Base-by-base conservation (phyloP, 2,329 filamentous ascomycete species). In the Orbilia oligospora region DNA sequence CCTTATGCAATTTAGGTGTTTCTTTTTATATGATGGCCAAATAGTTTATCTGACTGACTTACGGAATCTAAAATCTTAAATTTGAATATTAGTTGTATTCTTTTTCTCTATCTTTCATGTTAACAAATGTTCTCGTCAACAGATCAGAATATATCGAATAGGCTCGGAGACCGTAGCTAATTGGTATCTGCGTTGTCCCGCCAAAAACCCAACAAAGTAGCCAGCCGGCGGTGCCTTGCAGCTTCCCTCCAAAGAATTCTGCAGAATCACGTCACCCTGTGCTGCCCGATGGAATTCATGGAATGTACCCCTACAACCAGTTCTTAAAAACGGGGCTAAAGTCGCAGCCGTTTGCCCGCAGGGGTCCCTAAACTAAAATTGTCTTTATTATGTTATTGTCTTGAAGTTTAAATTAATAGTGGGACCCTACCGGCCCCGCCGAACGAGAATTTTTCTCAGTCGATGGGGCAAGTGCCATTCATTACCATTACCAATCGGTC, bases 401-500 rank as follows among this genome's bases (percentile, higher is more conserved):
- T 58, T 38, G 30, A 38, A 58, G 53, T 58, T 30, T 58, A 36
- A 58, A 55, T 33, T 30, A 30, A 30, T 3, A 14, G 51, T 5
- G 12, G n/a, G 30, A 58, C 27, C 22, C 30, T 30, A 38, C 53
- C 53, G 53, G 53, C 53, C 30, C 53, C 30, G 53, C 53, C 53
- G 53, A 58, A 55, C 24, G 51, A 58, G 53, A 58, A 38, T 18
- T 38, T 58, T 58, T 58, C n/a, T 12, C 10, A 20, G n/a, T 38
- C 3, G 6, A 36, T 22, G 27, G 53, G 53, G 53, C 53, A 58
- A 38, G 30, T 58, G 30, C 36, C 16, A 46, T 14, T 30, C 24
- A 49, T 65, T 65, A 65, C 38, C 24, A 49, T 65, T 65, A 65
- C 38, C 20, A 65, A 65, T 65, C 61, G 4, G 30, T 22, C 30